Evolutionary conservation across 176 grass and related monocot genomes (phyloP), one percentile per base, ranked within the genome.

Genomic region (Juncus inflexus): DNA sequence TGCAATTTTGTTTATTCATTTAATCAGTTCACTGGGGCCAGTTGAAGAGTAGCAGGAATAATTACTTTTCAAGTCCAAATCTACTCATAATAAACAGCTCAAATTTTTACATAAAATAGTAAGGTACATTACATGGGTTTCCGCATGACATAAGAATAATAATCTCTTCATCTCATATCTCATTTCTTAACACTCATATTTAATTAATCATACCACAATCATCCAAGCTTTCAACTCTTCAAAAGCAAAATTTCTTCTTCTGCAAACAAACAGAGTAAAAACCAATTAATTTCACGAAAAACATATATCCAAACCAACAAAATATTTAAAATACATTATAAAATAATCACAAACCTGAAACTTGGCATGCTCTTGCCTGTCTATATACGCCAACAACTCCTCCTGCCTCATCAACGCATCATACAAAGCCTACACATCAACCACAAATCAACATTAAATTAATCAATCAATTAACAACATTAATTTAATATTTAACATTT

Each of bases 341-440:
- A 59, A 12, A 41, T 1, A 16, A 71, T n/a, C 45, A 59, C 15
- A 71, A 71, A 84, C 81, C 81, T 72, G 42, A 45, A 80, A 54
- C 66, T 85, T 85, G 13, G 83, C 66, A 4, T 65, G 62, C 66
- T 85, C 83, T 16, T 73, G 66, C n/a, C 77, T 52, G 47, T 85
- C 83, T 11, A 85, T 77, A 55, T 80, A 85, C 12, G 83, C 83
- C 54, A 85, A 72, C 35, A 85, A 69, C 62, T 85, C 83, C 53
- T 85, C 83, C 38, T 85, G 83, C 15, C 58, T 77, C 77, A 85
- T 80, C 36, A 85, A 61, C 52, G 83, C 73, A 59, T 85, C 83
- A 77, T 85, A 76, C 41, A 85, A 67, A 42, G 83, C 77, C 83
- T 85, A 42, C 7, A 61, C 49, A 74, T 42, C 39, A 36, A 59